These are phyloP conservation scores for Schizophyllum commune DNA, from an alignment of 1,284 basidiomycete species.

Conservation along the genomic window DNA sequence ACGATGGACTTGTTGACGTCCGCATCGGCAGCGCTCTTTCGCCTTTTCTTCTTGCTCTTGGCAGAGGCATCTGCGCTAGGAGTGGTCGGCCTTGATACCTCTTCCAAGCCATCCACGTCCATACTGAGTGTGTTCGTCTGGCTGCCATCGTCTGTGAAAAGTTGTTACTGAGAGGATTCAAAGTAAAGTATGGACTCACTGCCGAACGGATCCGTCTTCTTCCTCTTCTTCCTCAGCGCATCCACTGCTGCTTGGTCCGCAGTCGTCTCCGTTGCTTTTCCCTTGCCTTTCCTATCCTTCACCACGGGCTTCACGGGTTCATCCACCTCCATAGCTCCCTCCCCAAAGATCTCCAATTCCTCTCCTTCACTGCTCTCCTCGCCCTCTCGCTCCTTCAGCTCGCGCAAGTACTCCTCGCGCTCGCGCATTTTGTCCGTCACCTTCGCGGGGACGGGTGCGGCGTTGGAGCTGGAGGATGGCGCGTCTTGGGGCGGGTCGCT, in stretches of 20 bases:
- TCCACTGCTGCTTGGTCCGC: background rate
- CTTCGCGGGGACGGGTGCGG: slow-evolving; percentile 39
- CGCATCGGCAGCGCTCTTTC: background rate
- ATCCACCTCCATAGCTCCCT: slow-evolving; percentile 21
- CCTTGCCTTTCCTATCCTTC: slow-evolving; percentile 29
- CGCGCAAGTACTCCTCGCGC: slow-evolving; percentile 52
- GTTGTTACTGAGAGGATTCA: no score
- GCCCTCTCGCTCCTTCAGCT: slow-evolving; percentile 37
- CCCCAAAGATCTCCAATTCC: slow-evolving; percentile 29
- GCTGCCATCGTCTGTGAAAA: background rate
- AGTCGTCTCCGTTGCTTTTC: slow-evolving; percentile 27
- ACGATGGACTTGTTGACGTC: background rate
- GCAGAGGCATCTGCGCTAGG: background rate
- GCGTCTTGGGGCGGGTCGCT: slow-evolving; percentile 13
- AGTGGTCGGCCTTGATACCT: background rate
- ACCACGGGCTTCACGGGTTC: background rate
- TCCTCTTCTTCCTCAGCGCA: background rate
- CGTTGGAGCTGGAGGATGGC: slow-evolving; percentile 7
- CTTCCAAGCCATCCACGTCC: background rate
- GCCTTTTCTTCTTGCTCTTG: background rate
- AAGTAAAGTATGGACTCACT: no score
- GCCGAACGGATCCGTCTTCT: background rate
- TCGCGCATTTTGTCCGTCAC: slow-evolving; percentile 64
- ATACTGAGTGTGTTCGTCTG: background rate
- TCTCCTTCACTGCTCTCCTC: slow-evolving; percentile 38